A percentile compares a stretch with the other conserved stretches of the same genome.
Conservation (phyloP, 805 yeast species). For the Saturnispora hagleri region DNA sequence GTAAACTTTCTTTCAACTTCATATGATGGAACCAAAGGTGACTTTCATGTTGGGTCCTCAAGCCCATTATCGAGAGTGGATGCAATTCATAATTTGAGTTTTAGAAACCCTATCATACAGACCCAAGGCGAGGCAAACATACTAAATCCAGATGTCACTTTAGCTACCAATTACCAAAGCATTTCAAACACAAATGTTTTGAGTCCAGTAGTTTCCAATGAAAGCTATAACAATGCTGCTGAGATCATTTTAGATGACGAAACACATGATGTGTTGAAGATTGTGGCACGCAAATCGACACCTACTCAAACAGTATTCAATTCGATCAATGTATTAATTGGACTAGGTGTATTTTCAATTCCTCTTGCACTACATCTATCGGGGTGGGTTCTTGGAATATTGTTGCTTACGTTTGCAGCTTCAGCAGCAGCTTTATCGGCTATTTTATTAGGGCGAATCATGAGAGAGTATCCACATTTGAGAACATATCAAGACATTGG, state of each 20-base stretch:
- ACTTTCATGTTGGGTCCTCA: neutral
- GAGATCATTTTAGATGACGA: neutral
- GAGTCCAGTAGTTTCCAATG: neutral
- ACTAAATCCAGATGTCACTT: neutral
- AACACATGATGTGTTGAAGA: constrained; percentile 5
- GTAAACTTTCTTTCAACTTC: constrained; percentile 25
- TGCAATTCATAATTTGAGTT: neutral
- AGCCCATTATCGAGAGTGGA: neutral
- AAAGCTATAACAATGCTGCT: neutral
- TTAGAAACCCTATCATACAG: neutral
- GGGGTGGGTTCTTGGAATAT: constrained; percentile 53
- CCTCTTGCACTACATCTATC: constrained; percentile 61
- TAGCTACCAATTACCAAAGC: neutral
- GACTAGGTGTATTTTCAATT: constrained; percentile 65
- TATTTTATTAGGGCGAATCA: constrained; percentile 41
- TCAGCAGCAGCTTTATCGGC: constrained; percentile 47
- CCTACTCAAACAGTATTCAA: constrained; percentile 71
- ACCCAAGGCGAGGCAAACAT: neutral
- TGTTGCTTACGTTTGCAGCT: constrained; percentile 36
- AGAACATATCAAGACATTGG: constrained; percentile 56
- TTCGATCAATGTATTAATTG: constrained; percentile 67
- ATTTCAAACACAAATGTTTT: neutral
- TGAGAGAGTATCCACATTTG: constrained; percentile 31
- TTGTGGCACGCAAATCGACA: constrained; percentile 39
- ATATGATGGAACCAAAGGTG: constrained; percentile 7